Base-by-base conservation (phyloP, 2,329 filamentous ascomycete species). In the Pestalotiopsis sp. region DNA sequence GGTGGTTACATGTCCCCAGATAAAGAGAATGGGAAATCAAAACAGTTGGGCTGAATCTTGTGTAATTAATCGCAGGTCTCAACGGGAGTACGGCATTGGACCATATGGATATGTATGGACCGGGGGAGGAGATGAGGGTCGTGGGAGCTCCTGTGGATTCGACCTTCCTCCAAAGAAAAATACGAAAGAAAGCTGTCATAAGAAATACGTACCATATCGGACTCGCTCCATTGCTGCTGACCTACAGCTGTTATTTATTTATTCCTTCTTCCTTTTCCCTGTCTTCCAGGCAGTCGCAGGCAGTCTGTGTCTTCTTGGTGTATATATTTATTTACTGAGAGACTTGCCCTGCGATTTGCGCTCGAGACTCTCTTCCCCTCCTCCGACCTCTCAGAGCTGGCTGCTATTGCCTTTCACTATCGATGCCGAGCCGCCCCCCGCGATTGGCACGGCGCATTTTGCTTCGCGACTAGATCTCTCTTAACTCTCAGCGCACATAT, bases 1-100 rank as follows among this genome's bases (percentile, higher is more conserved):
- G 74, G 74, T 72, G 75, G 24, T 55, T 24, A 48, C 14, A 24
- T 55, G 24, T 24, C 39, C n/a, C 35, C 44, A n/a, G 44, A 52
- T 26, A 35, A 22, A 14, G 11, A n/a, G 14, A 59, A 35, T 10
- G 30, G 30, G 30, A 35, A 35, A 35, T 35, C 30, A 64, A 26
- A 30, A 26, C 58, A 17, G 58, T 35, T 52, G 44, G 44, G 44
- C 44, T 52, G 44, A 52, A 52, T 52, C 20, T n/a, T 52, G 3
- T 52, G 44, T 52, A 52, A 52, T 52, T n/a, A n/a, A 52, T 52
- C 44, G 20, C 17, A 52, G 20, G 62, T 44, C 62, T 64, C 38
- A 64, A 64, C 52, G 62, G 38, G 17, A 52, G 30, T 20, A 52
- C 39, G 26, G 52, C 24, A 58, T 24, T 67, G 65, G 44, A 52